A percentile compares a stretch with the other conserved stretches of the same genome.
Evolutionary conservation across 2,329 filamentous ascomycete species (phyloP).

Genomic region (Furcasterigmium furcatum): DNA sequence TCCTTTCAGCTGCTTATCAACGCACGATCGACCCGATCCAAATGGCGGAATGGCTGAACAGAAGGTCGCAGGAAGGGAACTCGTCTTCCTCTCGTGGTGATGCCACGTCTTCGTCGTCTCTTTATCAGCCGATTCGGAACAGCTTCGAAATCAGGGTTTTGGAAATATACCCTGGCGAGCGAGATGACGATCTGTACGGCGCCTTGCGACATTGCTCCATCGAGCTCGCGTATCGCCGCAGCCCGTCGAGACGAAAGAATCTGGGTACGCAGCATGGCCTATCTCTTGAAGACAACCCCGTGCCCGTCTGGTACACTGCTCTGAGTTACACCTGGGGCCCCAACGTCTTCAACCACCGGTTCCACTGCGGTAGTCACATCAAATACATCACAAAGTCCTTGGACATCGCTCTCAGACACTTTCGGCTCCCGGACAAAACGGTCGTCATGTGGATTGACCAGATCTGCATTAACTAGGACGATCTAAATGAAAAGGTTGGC

Average conservation of each 20-base stretch:
- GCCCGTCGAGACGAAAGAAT: neutral
- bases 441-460: slow-evolving; percentile 12
- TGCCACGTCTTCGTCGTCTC: neutral
- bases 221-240: neutral
- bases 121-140: neutral
- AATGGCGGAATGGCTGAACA: no score
- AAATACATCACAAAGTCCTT: slow-evolving; percentile 3
- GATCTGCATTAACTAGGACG: slow-evolving; percentile 11
- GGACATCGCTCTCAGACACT: slow-evolving; percentile 1
- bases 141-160: neutral
- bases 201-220: slow-evolving; percentile 3
- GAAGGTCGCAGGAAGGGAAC: no score
- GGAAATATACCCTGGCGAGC: neutral
- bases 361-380: neutral
- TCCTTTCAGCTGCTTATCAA: no score
- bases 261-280: neutral
- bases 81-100: no score
- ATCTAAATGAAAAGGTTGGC: slow-evolving; percentile 7
- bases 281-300: neutral
- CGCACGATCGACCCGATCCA: no score
- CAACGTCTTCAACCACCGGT: neutral
- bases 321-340: slow-evolving; percentile 6
- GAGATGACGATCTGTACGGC: neutral
- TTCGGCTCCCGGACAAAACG: neutral
- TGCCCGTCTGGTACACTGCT: neutral